A percentile compares a stretch with the other conserved stretches of the same genome.
Evolutionary conservation across 352 stramenopile species (phyloP).

Genomic region (Globisporangium parvum): DNA sequence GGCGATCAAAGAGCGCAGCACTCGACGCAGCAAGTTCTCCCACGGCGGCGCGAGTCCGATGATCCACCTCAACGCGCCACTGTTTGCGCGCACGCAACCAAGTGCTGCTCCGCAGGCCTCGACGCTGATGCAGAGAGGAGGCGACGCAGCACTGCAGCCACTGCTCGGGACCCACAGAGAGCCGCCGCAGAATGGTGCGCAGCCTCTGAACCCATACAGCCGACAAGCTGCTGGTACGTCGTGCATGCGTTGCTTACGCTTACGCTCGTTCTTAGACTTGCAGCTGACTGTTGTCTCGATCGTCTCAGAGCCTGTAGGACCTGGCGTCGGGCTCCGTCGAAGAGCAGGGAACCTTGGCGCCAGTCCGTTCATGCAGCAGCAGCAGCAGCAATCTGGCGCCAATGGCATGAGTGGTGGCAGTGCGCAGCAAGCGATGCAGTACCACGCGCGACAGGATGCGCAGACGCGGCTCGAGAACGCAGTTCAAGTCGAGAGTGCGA

Average conservation of each 20-base stretch:
- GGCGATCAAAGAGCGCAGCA: conserved; percentile 68
- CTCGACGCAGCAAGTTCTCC: conserved; percentile 76
- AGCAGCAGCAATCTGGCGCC: conserved; percentile 23
- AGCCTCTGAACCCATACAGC: conserved; percentile 5
- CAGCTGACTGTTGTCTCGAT: conserved; percentile 3
- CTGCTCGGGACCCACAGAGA: conserved; percentile 16
- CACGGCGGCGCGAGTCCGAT: conserved; percentile 62
- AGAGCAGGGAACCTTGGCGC: conserved; percentile 47
- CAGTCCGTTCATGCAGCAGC: conserved; percentile 75
- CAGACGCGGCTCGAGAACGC: conserved; percentile 74
- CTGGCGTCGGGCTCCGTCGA: conserved; percentile 44
- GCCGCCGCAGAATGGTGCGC: conserved; percentile 2
- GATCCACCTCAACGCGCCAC: conserved; percentile 73
- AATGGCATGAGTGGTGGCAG: conserved; percentile 8
- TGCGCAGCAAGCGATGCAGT: conserved; percentile 53
- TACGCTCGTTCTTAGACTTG: conserved; percentile 1
- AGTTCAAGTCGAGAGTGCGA: conserved; percentile 75
- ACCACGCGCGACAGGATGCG: conserved; percentile 58
- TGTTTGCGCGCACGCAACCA: conserved; percentile 50
- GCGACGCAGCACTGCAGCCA: conserved; percentile 18
- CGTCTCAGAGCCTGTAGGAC: conserved; percentile 7
- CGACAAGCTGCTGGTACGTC: conserved; percentile 18
- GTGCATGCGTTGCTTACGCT: not conserved
- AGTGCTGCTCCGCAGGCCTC: conserved; percentile 10
- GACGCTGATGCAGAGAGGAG: conserved; percentile 15